phyloP scores from a whole-genome alignment of 768 basidiomycete species.

The Pleurotus giganteus region DNA sequence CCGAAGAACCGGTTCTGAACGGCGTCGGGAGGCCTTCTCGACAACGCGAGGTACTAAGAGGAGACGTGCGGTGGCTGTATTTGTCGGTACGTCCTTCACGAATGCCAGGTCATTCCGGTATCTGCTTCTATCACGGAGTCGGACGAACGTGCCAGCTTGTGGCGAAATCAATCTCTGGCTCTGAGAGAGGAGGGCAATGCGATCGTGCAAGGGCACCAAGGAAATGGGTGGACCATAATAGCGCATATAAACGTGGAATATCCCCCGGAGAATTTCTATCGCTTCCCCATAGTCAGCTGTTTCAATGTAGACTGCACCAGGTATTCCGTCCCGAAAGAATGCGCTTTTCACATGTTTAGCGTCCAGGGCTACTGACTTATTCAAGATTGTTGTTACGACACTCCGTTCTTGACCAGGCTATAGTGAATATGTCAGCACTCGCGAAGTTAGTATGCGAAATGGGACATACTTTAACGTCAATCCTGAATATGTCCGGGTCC shows the following conservation, averaged over 20 bases:
- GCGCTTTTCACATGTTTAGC: background rate
- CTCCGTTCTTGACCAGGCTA: background rate
- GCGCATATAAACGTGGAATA: background rate
- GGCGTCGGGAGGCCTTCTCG: background rate
- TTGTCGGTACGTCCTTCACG: background rate
- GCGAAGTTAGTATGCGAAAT: background rate
- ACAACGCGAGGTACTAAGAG: background rate
- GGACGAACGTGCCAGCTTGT: background rate
- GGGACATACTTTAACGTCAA: background rate
- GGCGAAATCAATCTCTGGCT: no score
- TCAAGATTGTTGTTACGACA: background rate
- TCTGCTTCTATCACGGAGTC: background rate
- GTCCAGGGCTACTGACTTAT: background rate
- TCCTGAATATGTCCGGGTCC: background rate
- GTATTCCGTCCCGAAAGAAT: background rate
- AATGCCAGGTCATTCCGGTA: background rate
- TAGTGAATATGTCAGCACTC: background rate
- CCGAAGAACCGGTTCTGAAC: background rate
- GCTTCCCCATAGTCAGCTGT: background rate
- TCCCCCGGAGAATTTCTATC: background rate
- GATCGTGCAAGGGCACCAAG: background rate
- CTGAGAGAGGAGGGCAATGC: background rate
- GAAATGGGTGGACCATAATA: background rate
- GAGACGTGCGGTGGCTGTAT: background rate
- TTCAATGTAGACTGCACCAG: constrained; percentile 1